Percentiles rank a stretch among this genome's conserved stretches.
Evolutionary conservation across 2,329 filamentous ascomycete species (phyloP).

Genomic region (Aspergillus sp.): DNA sequence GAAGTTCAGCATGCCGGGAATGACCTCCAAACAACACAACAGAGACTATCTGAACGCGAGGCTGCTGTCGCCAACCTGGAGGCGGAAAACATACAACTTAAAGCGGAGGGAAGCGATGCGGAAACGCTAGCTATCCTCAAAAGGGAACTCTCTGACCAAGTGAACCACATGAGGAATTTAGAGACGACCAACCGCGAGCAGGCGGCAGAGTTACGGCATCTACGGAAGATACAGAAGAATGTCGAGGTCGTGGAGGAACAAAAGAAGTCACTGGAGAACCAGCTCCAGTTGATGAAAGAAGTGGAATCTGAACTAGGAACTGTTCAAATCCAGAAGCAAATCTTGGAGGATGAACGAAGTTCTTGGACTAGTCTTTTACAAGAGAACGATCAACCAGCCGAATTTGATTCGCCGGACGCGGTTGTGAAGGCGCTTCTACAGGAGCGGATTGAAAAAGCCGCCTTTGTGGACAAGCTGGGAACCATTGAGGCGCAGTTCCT

Average conservation of each 20-base stretch:
- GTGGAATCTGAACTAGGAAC: conserved; percentile 71
- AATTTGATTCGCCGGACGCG: conserved; percentile 82
- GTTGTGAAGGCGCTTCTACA: conserved; percentile 76
- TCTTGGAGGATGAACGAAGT: conserved; percentile 77
- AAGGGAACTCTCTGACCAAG: conserved; percentile 80
- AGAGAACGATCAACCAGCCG: conserved; percentile 54
- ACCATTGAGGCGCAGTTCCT: conserved; percentile 67
- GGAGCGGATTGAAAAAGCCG: conserved; percentile 70
- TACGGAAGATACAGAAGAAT: conserved; percentile 74
- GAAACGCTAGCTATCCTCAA: conserved; percentile 81
- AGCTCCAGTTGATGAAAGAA: conserved; percentile 64
- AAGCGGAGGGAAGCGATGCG: conserved; percentile 76
- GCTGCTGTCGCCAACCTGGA: conserved; percentile 65
- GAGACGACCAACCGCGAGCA: conserved; percentile 77
- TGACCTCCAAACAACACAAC: conserved; percentile 55
- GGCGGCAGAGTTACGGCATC: conserved; percentile 66
- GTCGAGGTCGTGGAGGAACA: conserved; percentile 93
- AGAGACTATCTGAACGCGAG: conserved; percentile 61
- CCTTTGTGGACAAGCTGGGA: conserved; percentile 73
- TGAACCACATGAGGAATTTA: conserved; percentile 78
- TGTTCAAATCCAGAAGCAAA: conserved; percentile 70
- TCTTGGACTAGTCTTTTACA: conserved; percentile 84
- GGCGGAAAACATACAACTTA: conserved; percentile 72
- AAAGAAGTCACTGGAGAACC: conserved; percentile 73
- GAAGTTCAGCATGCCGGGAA: conserved; percentile 49